Percentiles rank a stretch among this genome's conserved stretches.
phyloP scores from a whole-genome alignment of 352 stramenopile species.

The Globisporangium cederbergense region DNA sequence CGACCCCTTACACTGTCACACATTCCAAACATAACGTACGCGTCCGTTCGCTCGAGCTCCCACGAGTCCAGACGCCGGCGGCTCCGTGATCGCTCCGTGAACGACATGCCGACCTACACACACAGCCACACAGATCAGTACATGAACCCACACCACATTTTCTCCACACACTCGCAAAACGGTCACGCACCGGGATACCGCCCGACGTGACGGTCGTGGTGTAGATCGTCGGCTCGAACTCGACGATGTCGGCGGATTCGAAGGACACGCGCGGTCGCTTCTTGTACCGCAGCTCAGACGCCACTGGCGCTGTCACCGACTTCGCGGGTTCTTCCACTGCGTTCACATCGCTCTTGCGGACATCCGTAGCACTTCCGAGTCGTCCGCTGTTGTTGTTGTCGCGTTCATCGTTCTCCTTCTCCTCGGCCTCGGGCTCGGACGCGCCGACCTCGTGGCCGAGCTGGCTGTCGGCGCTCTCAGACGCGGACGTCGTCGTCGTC shows the following conservation, averaged over 20 bases:
- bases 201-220: conserved; percentile 79
- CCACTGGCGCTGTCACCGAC: not conserved
- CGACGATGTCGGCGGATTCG: conserved; percentile 79
- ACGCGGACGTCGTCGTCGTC: conserved; percentile 10
- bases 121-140: not conserved
- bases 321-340: not conserved
- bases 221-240: conserved; percentile 83
- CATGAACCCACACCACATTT: not conserved
- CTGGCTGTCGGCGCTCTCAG: not conserved
- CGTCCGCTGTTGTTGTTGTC: conserved; percentile 2
- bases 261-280: conserved; percentile 71
- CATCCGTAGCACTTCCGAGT: not conserved
- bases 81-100: not conserved
- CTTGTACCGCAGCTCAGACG: conserved; percentile 36
- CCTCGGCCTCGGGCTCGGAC: conserved; percentile 17
- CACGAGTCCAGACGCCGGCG: not conserved
- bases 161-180: not conserved
- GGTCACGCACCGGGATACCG: not conserved
- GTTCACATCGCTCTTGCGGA: not conserved
- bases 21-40: not conserved
- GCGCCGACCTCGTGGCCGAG: conserved; percentile 2
- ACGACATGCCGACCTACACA: not conserved
- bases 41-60: not conserved
- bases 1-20: not conserved
- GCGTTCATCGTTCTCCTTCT: conserved; percentile 23